phyloP scores from a whole-genome alignment of 805 yeast species.

The Clavispora santaluciae region DNA sequence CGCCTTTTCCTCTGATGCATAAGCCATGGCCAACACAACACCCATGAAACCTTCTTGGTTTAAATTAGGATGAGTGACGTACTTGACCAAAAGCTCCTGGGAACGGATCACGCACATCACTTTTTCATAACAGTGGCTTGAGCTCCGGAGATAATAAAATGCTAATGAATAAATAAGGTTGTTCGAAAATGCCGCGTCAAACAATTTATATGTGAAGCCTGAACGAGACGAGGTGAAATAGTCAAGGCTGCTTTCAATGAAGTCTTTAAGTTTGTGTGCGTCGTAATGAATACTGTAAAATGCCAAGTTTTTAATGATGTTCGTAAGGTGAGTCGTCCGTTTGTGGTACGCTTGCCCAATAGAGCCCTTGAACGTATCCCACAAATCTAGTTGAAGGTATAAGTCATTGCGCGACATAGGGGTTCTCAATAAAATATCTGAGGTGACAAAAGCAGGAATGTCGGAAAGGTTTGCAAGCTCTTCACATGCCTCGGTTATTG shows the following conservation, averaged over 20 bases:
- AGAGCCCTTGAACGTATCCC: constrained; percentile 23
- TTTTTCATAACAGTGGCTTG: neutral
- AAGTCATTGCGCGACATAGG: constrained; percentile 30
- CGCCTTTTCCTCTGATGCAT: constrained; percentile 23
- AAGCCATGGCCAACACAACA: constrained; percentile 25
- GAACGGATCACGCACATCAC: constrained; percentile 16
- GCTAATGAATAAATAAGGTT: constrained; percentile 21
- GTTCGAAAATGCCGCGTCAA: constrained; percentile 13
- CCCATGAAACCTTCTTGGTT: constrained; percentile 34
- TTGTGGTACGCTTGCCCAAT: constrained; percentile 20
- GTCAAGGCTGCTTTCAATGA: constrained; percentile 16
- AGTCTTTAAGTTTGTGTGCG: constrained; percentile 15
- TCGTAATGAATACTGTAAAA: constrained; percentile 25
- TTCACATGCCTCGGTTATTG: constrained; percentile 28
- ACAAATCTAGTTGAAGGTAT: constrained; percentile 32
- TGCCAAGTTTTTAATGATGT: constrained; percentile 21
- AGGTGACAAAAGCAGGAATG: constrained; percentile 36
- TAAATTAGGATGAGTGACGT: constrained; percentile 17
- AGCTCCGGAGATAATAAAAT: constrained; percentile 8
- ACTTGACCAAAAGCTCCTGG: constrained; percentile 26
- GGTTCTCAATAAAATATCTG: constrained; percentile 36
- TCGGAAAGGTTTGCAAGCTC: constrained; percentile 22
- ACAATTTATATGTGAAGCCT: constrained; percentile 18
- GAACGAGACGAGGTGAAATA: constrained; percentile 16
- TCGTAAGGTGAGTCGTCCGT: constrained; percentile 16